These are phyloP conservation scores for Zasmidium angulare DNA, from an alignment of 2,329 filamentous ascomycete species.

Conservation along the genomic window DNA sequence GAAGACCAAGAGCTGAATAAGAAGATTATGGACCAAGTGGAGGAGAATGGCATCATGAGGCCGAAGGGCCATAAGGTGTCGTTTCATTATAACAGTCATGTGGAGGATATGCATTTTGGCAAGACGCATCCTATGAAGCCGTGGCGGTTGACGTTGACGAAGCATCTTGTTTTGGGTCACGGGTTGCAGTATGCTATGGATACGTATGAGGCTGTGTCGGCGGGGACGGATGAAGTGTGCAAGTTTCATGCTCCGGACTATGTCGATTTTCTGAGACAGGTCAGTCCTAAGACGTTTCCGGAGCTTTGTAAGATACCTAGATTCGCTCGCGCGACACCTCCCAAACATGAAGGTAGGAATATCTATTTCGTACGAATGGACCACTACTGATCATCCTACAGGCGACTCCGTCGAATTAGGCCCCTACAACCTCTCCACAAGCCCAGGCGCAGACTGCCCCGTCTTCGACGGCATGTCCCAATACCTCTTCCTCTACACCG, in stretches of 20 bases:
- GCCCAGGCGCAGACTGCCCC: slow-evolving; percentile 80
- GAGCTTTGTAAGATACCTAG: slow-evolving; percentile 52
- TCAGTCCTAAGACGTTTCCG: slow-evolving; percentile 39
- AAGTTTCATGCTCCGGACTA: slow-evolving; percentile 88
- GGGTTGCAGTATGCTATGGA: slow-evolving; percentile 98
- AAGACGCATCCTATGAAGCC: slow-evolving; percentile 98
- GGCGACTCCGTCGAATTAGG: slow-evolving; percentile 44
- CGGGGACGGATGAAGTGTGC: slow-evolving; percentile 82
- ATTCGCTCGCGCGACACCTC: slow-evolving; percentile 44
- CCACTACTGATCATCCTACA: neutral
- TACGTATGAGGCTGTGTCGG: slow-evolving; percentile 79
- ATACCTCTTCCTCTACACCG: slow-evolving; percentile 91
- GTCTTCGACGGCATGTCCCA: slow-evolving; percentile 95
- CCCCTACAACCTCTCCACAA: slow-evolving; percentile 69
- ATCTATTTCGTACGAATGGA: neutral
- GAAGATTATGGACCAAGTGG: slow-evolving; percentile 53
- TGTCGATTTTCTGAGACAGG: slow-evolving; percentile 71
- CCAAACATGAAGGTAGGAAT: slow-evolving; percentile 38
- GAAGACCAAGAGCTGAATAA: slow-evolving; percentile 46
- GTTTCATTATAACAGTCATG: slow-evolving; percentile 91
- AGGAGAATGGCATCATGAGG: slow-evolving; percentile 68
- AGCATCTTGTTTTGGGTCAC: slow-evolving; percentile 90
- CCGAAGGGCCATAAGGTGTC: slow-evolving; percentile 89
- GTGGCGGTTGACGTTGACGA: slow-evolving; percentile 92
- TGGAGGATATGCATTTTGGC: slow-evolving; percentile 96